Evolutionary conservation across 1,284 basidiomycete species (phyloP).

Genomic region (Ustilago nuda): DNA sequence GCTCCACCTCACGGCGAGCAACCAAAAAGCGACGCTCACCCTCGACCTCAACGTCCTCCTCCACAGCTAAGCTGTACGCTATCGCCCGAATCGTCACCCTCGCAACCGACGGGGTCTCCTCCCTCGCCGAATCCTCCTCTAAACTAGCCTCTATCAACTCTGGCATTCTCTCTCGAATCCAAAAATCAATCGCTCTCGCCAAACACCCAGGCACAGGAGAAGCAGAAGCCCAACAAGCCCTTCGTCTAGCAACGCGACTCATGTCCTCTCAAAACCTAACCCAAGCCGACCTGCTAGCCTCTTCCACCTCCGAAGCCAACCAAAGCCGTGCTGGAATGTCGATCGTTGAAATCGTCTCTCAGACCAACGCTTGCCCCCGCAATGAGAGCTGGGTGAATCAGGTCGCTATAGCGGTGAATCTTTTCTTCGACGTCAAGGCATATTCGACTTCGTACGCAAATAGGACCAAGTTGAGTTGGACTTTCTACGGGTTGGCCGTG

Average conservation of each 20-base stretch:
- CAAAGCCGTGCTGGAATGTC: conserved; percentile 42
- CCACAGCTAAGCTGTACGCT: conserved; percentile 35
- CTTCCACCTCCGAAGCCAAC: conserved; percentile 25
- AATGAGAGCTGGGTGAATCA: conserved; percentile 54
- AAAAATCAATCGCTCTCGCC: conserved; percentile 50
- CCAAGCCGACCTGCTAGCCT: conserved; percentile 49
- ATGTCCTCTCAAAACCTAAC: conserved; percentile 54
- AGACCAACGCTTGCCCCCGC: conserved; percentile 27
- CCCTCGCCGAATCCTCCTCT: conserved; percentile 19
- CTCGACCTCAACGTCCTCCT: neutral
- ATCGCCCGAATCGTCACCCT: conserved; percentile 37
- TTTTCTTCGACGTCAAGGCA: conserved; percentile 52
- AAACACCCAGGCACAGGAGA: conserved; percentile 52
- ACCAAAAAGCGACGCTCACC: neutral
- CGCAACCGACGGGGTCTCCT: conserved; percentile 38
- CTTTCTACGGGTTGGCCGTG: conserved; percentile 53
- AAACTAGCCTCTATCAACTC: conserved; percentile 38
- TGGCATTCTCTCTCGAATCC: conserved; percentile 50
- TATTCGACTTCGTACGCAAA: conserved; percentile 42
- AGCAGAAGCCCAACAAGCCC: conserved; percentile 51
- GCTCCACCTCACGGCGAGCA: neutral
- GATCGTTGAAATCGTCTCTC: conserved; percentile 49
- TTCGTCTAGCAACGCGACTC: conserved; percentile 45
- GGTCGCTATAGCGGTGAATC: conserved; percentile 46
- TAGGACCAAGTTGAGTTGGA: conserved; percentile 44